These are phyloP conservation scores for Terfezia boudieri DNA, from an alignment of 495 filamentous ascomycete species.

Conservation along the genomic window DNA sequence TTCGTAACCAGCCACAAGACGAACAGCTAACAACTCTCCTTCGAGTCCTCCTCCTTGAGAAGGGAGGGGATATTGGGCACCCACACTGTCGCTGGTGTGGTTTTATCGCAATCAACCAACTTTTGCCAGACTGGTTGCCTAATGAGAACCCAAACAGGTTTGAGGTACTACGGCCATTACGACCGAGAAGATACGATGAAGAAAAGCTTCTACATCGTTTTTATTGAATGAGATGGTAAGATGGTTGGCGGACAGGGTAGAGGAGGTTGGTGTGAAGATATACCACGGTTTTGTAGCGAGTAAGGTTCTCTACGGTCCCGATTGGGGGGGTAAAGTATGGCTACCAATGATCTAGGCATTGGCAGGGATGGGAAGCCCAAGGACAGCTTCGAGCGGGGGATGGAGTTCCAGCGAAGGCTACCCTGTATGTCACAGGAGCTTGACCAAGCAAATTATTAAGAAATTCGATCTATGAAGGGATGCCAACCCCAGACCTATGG, in stretches of 20 bases:
- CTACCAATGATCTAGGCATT: slow-evolving; percentile 85
- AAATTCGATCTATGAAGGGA: slow-evolving; percentile 82
- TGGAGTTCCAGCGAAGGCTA: slow-evolving; percentile 96
- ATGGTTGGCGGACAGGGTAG: slow-evolving; percentile 86
- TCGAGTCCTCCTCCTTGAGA: slow-evolving; percentile 82
- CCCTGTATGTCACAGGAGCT: slow-evolving; percentile 85
- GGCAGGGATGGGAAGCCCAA: slow-evolving; percentile 64
- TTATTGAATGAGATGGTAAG: slow-evolving; percentile 83
- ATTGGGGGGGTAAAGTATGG: slow-evolving; percentile 84
- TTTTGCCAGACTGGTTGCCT: slow-evolving; percentile 81
- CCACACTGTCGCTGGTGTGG: slow-evolving; percentile 88
- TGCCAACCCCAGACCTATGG: slow-evolving; percentile 66
- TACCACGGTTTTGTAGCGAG: slow-evolving; percentile 94
- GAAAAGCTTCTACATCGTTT: slow-evolving; percentile 66
- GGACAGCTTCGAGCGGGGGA: slow-evolving; percentile 79
- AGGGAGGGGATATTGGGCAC: slow-evolving; percentile 82
- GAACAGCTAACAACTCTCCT: too few species aligned
- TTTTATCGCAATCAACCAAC: slow-evolving; percentile 66
- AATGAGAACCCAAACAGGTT: slow-evolving; percentile 73
- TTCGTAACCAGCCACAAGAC: too few species aligned
- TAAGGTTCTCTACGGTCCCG: slow-evolving; percentile 67
- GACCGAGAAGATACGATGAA: slow-evolving; percentile 70
- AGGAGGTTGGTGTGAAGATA: slow-evolving; percentile 94
- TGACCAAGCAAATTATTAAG: slow-evolving; percentile 87
- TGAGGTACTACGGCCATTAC: slow-evolving; percentile 61